Evolutionary conservation across 345 rosid genomes (phyloP), one percentile per base, ranked within the genome.

Genomic region (Gossypium ekmanianum): DNA sequence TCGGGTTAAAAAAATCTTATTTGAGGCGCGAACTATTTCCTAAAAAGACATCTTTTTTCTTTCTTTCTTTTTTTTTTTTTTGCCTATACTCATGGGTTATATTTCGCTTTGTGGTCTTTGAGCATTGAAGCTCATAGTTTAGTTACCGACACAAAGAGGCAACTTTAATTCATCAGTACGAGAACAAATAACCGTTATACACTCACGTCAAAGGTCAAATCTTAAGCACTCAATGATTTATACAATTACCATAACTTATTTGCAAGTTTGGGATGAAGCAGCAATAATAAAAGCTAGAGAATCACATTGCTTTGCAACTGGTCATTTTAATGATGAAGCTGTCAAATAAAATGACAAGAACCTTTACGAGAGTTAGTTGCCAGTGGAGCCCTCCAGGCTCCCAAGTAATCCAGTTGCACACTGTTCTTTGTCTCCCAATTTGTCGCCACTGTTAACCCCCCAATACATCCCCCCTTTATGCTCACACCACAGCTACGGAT

Each of bases 1-100:
- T 0, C 1, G 0, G 0, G 0, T 0, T 34, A 34, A 34, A 34
- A 34, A 34, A 34, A 5, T 0, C 0, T 34, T 34, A 34, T 7
- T 34, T 5, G 1, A 34, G 0, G 0, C 1, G 0, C 1, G 0
- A 34, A 0, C 0, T 7, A 4, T 4, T 34, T 5, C 1, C 1
- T 34, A 34, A 4, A 34, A 0, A 4, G 1, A 0, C 24, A 22
- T 22, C 1, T 0, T 0, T 29, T 20, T 20, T 20, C 20, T 20
- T 20, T 18, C 18, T 20, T 20, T 20, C 20, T 20, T 20, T 27
- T 3, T 29, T 3, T 29, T 3, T 29, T 27, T 27, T 27, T 27
- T 27, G 4, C 0, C 0, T 4, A 3, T 0, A 29, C 4, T 3
- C 34, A 26, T 54, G 18, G 20, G 56, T 52, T 16, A 52, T 52